Evolutionary conservation across 1,284 basidiomycete genomes (phyloP).

Genomic region (Laetiporus sulphureus): DNA sequence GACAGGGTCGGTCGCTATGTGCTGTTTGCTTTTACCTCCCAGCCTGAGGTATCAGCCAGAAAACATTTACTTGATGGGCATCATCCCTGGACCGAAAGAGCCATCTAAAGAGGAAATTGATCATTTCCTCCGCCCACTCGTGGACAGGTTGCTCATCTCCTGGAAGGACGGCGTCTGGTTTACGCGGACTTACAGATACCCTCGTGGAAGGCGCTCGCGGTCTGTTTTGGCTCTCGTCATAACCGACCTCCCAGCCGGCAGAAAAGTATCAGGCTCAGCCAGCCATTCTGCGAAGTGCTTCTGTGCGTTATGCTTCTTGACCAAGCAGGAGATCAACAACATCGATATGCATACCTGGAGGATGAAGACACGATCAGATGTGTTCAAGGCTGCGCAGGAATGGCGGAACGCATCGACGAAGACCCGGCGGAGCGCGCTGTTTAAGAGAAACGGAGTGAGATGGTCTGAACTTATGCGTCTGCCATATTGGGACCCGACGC

Average conservation of each 20-base stretch:
- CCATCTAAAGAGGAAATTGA: slow-evolving; percentile 29
- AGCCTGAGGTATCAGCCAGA: slow-evolving; percentile 19
- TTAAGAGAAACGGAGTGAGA: slow-evolving; percentile 20
- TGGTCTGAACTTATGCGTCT: slow-evolving; percentile 24
- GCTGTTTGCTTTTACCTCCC: slow-evolving; percentile 23
- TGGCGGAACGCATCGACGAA: slow-evolving; percentile 19
- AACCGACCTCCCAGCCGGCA: slow-evolving; percentile 26
- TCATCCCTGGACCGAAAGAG: slow-evolving; percentile 32
- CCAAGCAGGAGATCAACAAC: slow-evolving; percentile 7
- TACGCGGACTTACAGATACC: slow-evolving; percentile 18
- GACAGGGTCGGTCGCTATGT: slow-evolving; percentile 14
- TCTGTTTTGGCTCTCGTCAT: slow-evolving; percentile 22
- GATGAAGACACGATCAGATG: slow-evolving; percentile 11
- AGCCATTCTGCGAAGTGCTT: slow-evolving; percentile 2
- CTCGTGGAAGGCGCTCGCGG: slow-evolving; percentile 20
- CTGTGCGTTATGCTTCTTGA: slow-evolving; percentile 15
- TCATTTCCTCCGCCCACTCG: slow-evolving; percentile 27
- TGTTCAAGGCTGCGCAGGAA: slow-evolving; percentile 11
- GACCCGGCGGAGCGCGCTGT: slow-evolving; percentile 13
- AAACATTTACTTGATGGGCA: slow-evolving; percentile 25
- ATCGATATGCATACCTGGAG: slow-evolving; percentile 13
- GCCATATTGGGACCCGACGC: slow-evolving; percentile 29
- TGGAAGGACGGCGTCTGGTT: slow-evolving; percentile 27
- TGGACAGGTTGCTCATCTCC: slow-evolving; percentile 24
- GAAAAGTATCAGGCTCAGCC: slow-evolving; percentile 19